These are phyloP conservation scores for Ramularia collo-cygni DNA, from an alignment of 2,329 filamentous ascomycete species.

Conservation along the genomic window DNA sequence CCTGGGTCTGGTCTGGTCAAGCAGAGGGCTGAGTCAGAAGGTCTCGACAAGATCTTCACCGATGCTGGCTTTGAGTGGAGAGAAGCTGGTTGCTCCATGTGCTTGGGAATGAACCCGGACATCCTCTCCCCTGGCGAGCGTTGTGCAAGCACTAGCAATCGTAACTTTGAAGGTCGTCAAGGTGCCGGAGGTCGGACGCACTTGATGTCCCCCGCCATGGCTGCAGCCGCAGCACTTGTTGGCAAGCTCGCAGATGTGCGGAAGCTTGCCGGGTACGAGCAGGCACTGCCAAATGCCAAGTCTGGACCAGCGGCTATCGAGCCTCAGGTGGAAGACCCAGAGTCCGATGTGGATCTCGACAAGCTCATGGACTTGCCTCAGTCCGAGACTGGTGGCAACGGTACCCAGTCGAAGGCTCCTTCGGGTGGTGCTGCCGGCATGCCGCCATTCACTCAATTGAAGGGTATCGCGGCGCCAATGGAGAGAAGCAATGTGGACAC, in stretches of 20 bases:
- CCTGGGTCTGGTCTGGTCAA: conserved; percentile 94
- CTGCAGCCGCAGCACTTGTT: conserved; percentile 79
- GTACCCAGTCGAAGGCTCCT: conserved; percentile 43
- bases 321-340: conserved; percentile 49
- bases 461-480: conserved; percentile 80
- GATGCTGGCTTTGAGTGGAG: conserved; percentile 97
- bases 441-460: conserved; percentile 74
- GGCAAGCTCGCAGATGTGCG: conserved; percentile 91
- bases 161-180: conserved; percentile 95
- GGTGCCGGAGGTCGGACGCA: conserved; percentile 87
- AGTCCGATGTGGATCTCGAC: conserved; percentile 57
- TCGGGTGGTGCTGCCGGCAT: conserved; percentile 55
- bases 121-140: conserved; percentile 88
- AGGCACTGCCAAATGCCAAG: conserved; percentile 31
- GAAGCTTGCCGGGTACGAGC: conserved; percentile 57
- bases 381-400: conserved; percentile 54
- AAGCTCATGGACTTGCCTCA: conserved; percentile 61
- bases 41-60: conserved; percentile 83
- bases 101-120: conserved; percentile 97
- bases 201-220: conserved; percentile 96
- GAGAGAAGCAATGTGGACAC: conserved; percentile 91
- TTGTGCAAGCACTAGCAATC: conserved; percentile 91
- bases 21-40: conserved; percentile 81
- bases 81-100: conserved; percentile 98
- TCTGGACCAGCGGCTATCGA: conserved; percentile 53